phyloP scores from a whole-genome alignment of 1,139 yeast genomes.

The Blastobotrys proliferans region DNA sequence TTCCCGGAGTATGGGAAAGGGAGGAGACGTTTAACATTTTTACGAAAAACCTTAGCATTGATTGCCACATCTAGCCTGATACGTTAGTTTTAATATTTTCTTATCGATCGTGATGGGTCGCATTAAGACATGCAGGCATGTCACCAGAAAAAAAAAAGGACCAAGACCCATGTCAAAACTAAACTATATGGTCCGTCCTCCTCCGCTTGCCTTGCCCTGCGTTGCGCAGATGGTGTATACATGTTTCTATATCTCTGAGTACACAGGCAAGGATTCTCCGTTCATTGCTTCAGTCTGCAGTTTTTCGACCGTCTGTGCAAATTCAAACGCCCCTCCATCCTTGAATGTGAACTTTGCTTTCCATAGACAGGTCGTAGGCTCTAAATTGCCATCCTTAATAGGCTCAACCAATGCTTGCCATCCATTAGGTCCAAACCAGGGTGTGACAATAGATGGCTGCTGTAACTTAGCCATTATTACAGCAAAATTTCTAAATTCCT shows the following conservation, averaged over 20 bases:
- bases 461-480: slow-evolving; percentile 22
- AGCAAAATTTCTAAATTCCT: slow-evolving; percentile 24
- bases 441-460: slow-evolving; percentile 28
- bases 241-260: slow-evolving; percentile 5
- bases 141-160: no score
- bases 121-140: no score
- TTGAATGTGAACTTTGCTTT: slow-evolving; percentile 25
- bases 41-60: no score
- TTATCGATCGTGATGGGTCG: no score
- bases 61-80: no score
- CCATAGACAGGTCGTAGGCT: slow-evolving; percentile 27
- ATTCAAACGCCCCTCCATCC: slow-evolving; percentile 35
- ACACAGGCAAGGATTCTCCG: slow-evolving; percentile 21
- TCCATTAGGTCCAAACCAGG: slow-evolving; percentile 37
- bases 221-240: no score
- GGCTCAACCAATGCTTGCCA: slow-evolving; percentile 28
- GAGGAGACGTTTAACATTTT: no score
- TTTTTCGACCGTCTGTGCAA: slow-evolving; percentile 14
- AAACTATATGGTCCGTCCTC: no score
- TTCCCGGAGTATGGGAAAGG: no score
- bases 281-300: slow-evolving; percentile 4
- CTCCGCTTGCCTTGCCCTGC: no score
- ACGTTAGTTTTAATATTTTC: no score
- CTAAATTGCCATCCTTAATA: slow-evolving; percentile 22
- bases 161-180: no score